These are phyloP conservation scores for Colletotrichum nymphaeae DNA, from an alignment of 2,329 filamentous ascomycete genomes.

Conservation along the genomic window DNA sequence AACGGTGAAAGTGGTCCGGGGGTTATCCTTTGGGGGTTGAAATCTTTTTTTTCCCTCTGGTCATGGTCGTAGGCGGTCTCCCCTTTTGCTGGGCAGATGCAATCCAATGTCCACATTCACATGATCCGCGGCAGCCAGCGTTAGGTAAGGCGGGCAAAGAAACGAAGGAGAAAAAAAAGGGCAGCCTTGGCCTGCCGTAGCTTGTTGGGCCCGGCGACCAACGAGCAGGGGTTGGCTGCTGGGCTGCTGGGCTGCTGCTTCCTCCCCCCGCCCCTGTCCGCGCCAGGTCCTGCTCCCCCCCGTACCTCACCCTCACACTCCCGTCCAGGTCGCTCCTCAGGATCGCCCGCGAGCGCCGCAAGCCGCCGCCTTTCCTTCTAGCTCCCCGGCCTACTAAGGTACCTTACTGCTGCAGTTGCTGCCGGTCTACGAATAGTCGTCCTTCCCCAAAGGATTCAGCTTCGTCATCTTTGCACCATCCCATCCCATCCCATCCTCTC, in stretches of 20 bases:
- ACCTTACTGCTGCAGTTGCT: not conserved
- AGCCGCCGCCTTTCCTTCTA: constrained; percentile 9
- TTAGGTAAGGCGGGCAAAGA: not conserved
- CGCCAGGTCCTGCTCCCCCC: constrained; percentile 17
- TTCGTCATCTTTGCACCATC: constrained; percentile 33
- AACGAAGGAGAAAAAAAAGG: not conserved
- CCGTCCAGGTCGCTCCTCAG: not conserved
- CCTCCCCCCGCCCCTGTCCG: constrained; percentile 6
- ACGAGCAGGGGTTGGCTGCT: constrained; percentile 23
- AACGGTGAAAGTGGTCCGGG: not conserved
- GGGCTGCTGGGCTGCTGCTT: not conserved
- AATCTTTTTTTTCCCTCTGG: not conserved
- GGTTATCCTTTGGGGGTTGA: not conserved
- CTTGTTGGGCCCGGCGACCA: constrained; percentile 33
- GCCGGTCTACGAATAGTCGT: not conserved
- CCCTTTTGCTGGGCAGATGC: not conserved
- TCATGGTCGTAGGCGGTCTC: not conserved
- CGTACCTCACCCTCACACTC: not conserved
- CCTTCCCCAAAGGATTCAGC: constrained; percentile 16
- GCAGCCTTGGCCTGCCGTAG: constrained; percentile 12
- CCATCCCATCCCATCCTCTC: not conserved
- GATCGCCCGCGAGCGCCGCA: constrained; percentile 13
- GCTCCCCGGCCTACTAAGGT: not conserved
- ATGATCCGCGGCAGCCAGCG: constrained; percentile 26
- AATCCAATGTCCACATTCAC: constrained; percentile 29